These are phyloP conservation scores for Mucor piriformis DNA, from an alignment of 371 early-diverging fungal species.

Conservation along the genomic window DNA sequence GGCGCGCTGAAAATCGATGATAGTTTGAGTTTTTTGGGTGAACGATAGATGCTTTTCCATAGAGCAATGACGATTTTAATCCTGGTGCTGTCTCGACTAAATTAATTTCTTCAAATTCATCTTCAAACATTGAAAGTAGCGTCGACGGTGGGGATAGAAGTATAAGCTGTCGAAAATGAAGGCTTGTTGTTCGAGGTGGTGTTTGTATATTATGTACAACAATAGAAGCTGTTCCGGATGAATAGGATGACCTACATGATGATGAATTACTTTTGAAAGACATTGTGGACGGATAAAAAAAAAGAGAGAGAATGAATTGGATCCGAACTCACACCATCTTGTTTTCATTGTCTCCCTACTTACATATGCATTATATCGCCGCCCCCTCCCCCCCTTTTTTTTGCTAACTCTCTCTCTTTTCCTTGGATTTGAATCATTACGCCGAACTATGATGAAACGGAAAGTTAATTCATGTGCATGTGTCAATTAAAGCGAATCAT, in stretches of 20 bases:
- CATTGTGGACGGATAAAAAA: too few relatives aligned
- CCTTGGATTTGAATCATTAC: too few relatives aligned
- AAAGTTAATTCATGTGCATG: too few relatives aligned
- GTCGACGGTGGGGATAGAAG: background rate
- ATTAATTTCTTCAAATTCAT: background rate
- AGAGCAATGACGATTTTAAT: background rate
- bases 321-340: too few relatives aligned
- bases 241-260: background rate
- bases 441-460: too few relatives aligned
- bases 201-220: background rate
- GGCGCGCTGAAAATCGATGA: background rate
- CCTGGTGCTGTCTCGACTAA: background rate
- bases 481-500: too few relatives aligned
- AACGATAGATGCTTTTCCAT: slow-evolving; percentile 2
- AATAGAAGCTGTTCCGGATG: background rate
- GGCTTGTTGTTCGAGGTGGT: slow-evolving; percentile 9
- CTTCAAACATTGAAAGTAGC: background rate
- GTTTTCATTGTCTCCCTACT: too few relatives aligned
- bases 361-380: too few relatives aligned
- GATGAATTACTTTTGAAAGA: too few relatives aligned
- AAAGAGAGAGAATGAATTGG: too few relatives aligned
- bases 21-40: background rate
- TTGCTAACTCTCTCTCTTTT: too few relatives aligned
- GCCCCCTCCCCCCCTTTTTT: too few relatives aligned
- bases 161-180: slow-evolving; percentile 4